Conservation (phyloP, 495 filamentous ascomycete genomes). For the Parachaetomium inaequale region DNA sequence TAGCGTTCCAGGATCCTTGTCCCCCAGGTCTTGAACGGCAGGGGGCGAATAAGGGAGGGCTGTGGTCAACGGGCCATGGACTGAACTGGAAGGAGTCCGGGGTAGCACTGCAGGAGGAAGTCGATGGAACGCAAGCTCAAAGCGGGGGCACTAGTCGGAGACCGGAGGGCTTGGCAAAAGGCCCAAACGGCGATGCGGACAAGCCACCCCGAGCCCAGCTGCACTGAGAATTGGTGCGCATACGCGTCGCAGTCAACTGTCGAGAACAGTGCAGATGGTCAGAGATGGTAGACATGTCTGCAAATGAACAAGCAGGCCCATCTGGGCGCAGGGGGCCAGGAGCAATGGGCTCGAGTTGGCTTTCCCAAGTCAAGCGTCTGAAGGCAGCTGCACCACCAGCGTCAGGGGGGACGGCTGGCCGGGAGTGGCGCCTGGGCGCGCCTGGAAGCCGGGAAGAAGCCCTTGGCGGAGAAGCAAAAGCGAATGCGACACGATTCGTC, state of each 20-base stretch:
- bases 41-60: neutral
- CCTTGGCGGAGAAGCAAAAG: constrained; percentile 1
- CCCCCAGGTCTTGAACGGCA: constrained; percentile 5
- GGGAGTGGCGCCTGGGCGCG: constrained; percentile 6
- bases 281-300: too few species aligned
- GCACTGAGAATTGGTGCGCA: too few species aligned
- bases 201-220: constrained; percentile 2
- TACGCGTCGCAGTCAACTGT: too few species aligned
- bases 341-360: too few species aligned
- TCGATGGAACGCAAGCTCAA: constrained; percentile 5
- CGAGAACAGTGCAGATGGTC: too few species aligned
- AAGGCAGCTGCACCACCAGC: neutral
- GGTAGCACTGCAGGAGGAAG: constrained; percentile 2
- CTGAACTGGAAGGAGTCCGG: constrained; percentile 12
- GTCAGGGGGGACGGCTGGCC: neutral
- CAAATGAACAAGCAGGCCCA: too few species aligned
- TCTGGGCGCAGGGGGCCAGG: too few species aligned
- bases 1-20: neutral
- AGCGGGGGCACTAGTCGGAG: neutral
- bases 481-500: neutral
- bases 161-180: constrained; percentile 6
- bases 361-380: too few species aligned
- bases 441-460: constrained; percentile 2
- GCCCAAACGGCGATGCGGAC: constrained; percentile 20
- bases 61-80: neutral